Conservation (phyloP, 164 flowering plant species). For the Magnolia officinalis region DNA sequence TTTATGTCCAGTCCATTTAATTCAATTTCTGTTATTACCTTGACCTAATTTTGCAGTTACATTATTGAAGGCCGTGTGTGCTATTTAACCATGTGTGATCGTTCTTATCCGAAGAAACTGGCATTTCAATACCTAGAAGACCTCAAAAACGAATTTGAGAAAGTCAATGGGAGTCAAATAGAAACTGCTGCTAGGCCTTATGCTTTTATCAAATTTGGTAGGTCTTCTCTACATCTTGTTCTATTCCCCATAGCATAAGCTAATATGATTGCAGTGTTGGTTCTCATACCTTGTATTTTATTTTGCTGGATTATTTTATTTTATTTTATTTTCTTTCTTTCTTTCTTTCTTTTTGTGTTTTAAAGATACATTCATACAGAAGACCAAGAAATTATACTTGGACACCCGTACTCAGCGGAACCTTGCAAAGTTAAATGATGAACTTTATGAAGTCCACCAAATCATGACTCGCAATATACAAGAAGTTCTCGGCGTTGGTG, state of each 20-base stretch:
- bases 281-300: no score
- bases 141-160: slow-evolving; percentile 86
- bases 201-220: slow-evolving; percentile 90
- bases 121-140: slow-evolving; percentile 89
- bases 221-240: no score
- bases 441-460: slow-evolving; percentile 92
- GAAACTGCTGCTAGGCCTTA: slow-evolving; percentile 95
- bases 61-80: slow-evolving; percentile 91
- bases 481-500: slow-evolving; percentile 96
- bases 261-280: background rate
- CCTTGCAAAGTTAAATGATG: slow-evolving; percentile 83
- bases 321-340: background rate
- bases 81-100: slow-evolving; percentile 91
- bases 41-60: slow-evolving; percentile 55
- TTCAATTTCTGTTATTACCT: slow-evolving; percentile 25
- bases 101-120: slow-evolving; percentile 89
- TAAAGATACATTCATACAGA: slow-evolving; percentile 86
- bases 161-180: slow-evolving; percentile 76
- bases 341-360: slow-evolving; percentile 4
- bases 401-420: slow-evolving; percentile 86
- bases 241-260: background rate
- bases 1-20: no score
- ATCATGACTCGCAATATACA: slow-evolving; percentile 96
- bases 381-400: slow-evolving; percentile 80
- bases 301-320: background rate